A percentile compares a stretch with the other conserved stretches of the same genome.
These are phyloP conservation scores for Fraxinus nigra DNA, from an alignment of 305 asterid species.

Conservation along the genomic window DNA sequence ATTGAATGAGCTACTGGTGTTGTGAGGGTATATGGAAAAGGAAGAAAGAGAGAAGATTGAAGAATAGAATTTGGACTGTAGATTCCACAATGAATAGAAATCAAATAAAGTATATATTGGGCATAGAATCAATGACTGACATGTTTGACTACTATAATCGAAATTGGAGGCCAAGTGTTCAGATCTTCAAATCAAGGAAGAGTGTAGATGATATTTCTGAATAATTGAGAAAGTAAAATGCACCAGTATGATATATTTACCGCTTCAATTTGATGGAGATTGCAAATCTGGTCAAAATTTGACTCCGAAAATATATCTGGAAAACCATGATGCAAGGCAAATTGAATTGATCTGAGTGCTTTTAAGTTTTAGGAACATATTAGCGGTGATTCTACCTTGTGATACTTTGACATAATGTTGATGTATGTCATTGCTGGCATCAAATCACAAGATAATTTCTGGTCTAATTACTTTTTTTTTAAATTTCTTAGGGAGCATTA, in stretches of 20 bases:
- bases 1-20: not conserved
- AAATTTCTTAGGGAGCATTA: not conserved
- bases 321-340: not conserved
- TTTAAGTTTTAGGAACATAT: not conserved
- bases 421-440: not conserved
- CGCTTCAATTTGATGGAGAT: not conserved
- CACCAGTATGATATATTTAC: not conserved
- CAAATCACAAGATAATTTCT: not conserved
- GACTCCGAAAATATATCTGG: not conserved
- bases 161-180: not conserved
- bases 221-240: not conserved
- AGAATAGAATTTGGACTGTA: not conserved
- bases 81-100: not conserved
- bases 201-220: not conserved
- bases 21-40: not conserved
- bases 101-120: not conserved
- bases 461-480: not conserved
- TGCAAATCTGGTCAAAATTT: not conserved
- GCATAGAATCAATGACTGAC: not conserved
- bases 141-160: not conserved
- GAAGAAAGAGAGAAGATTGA: not conserved
- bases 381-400: not conserved
- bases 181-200: not conserved
- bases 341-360: not conserved
- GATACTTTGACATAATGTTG: not conserved